Evolutionary conservation across 2,329 filamentous ascomycete genomes (phyloP), one percentile per base, ranked within the genome.

Genomic region (Cladosporium austrohemisphaericum): DNA sequence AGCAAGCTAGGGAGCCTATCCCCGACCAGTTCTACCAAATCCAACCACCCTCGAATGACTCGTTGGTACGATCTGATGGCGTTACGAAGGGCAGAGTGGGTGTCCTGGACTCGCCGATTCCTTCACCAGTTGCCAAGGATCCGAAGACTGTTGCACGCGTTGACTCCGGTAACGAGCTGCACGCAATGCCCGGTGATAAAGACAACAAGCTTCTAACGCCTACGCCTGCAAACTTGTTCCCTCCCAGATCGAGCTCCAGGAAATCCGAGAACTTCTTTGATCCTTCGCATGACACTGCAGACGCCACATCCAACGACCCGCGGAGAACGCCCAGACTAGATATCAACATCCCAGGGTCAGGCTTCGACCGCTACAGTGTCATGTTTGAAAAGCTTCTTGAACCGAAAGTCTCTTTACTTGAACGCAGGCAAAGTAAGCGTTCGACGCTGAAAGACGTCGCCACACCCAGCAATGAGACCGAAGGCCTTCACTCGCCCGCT

Each of bases 281-380:
- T 9, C n/a, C 22, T 11, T 9, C 9, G 5, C 29, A 22, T 1
- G 20, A 25, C 3, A 19, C 37, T 29, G 33, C 40, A 5, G 13
- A 20, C n/a, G 20, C 19, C 3, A 25, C 18, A 10, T 9, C 33
- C 9, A 18, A 9, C 9, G 41, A 41, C 28, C 20, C 40, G 14
- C 37, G 41, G 14, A 52, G 46, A 13, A 65, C 57, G 16, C 68
- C 66, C 2, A 59, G 70, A 31, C 71, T 96, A 16, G 77, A 90
- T 58, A 78, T 96, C 13, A 81, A 91, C 45, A 93, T 96, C 50
- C 91, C 92, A 1, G 79, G 80, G 41, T 77, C 87, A 49, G 81
- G 85, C 54, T 52, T 97, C 76, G 92, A 96, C 65, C 77, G 92
- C 41, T 97, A 95, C 59, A 95, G 90, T 59, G 80, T 96, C 56